Conservation (phyloP, 768 basidiomycete genomes). For the Podaxis pistillaris region DNA sequence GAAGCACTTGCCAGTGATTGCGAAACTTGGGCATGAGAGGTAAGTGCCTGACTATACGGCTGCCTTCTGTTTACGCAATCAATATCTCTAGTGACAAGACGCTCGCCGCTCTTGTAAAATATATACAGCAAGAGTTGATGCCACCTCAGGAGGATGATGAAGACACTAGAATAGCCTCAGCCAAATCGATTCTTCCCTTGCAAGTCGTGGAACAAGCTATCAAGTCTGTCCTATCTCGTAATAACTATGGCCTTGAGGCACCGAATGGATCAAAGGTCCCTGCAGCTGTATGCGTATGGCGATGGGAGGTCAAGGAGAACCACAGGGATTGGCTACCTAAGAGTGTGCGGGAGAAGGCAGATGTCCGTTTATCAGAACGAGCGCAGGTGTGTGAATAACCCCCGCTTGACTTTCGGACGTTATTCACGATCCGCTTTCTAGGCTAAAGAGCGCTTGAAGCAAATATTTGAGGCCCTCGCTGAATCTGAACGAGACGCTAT, state of each 20-base stretch:
- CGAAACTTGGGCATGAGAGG: constrained; percentile 87
- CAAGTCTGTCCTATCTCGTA: constrained; percentile 58
- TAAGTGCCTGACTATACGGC: constrained; percentile 27
- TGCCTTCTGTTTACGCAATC: neutral
- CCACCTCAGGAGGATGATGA: constrained; percentile 62
- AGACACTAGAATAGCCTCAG: constrained; percentile 34
- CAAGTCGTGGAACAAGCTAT: constrained; percentile 67
- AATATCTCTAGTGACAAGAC: constrained; percentile 65
- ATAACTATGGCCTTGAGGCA: constrained; percentile 78
- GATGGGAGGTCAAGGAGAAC: constrained; percentile 78
- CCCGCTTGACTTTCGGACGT: neutral
- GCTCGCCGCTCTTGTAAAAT: constrained; percentile 56
- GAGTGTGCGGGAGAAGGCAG: constrained; percentile 59
- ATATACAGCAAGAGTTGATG: constrained; percentile 66
- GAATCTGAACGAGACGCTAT: constrained; percentile 55
- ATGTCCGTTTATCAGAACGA: constrained; percentile 61
- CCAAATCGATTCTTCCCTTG: constrained; percentile 41
- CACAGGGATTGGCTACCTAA: constrained; percentile 66
- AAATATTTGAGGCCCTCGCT: constrained; percentile 55
- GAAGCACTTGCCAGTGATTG: constrained; percentile 71
- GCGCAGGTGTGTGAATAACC: constrained; percentile 45
- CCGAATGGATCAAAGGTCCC: constrained; percentile 50
- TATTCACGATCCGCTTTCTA: constrained; percentile 24
- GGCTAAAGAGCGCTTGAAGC: constrained; percentile 58
- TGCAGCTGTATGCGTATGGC: constrained; percentile 71